Conservation (phyloP, 495 filamentous ascomycete species). For the Talaromyces trachyspermus region DNA sequence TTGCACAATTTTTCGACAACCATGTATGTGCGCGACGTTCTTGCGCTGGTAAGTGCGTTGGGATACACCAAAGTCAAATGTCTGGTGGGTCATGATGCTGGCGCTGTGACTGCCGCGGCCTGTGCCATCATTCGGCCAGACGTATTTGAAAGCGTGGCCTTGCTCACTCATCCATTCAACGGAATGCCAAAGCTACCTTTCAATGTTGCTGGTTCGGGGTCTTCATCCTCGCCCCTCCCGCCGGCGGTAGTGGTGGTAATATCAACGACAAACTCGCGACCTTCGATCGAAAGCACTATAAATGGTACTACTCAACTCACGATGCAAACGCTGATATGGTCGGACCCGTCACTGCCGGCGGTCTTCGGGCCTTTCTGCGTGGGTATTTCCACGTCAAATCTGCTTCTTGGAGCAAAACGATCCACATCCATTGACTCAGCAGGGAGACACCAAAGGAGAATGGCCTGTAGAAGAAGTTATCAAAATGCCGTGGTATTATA, state of each 20-base stretch:
- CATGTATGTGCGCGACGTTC: slow-evolving; percentile 53
- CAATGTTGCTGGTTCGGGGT: slow-evolving; percentile 29
- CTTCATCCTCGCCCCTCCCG: slow-evolving; percentile 15
- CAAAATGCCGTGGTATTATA: slow-evolving; percentile 59
- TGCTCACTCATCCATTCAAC: slow-evolving; percentile 53
- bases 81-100: slow-evolving; percentile 62
- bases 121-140: slow-evolving; percentile 58
- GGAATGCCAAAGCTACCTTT: slow-evolving; percentile 43
- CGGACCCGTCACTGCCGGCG: slow-evolving; percentile 35
- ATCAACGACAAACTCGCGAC: slow-evolving; percentile 49
- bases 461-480: slow-evolving; percentile 51
- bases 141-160: slow-evolving; percentile 47
- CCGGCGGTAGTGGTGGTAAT: slow-evolving; percentile 25
- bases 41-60: slow-evolving; percentile 52
- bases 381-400: slow-evolving; percentile 65
- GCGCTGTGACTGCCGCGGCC: slow-evolving; percentile 50
- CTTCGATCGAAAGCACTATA: slow-evolving; percentile 57
- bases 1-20: slow-evolving; percentile 50
- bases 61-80: slow-evolving; percentile 51
- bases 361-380: slow-evolving; percentile 50
- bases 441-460: slow-evolving; percentile 7
- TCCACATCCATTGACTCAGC: slow-evolving; percentile 37
- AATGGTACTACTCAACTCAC: slow-evolving; percentile 58
- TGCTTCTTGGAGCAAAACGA: slow-evolving; percentile 50
- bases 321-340: slow-evolving; percentile 53